Evolutionary conservation across 2,329 filamentous ascomycete species (phyloP), one percentile per base, ranked within the genome.

Genomic region (Berkeleyomyces rouxiae): DNA sequence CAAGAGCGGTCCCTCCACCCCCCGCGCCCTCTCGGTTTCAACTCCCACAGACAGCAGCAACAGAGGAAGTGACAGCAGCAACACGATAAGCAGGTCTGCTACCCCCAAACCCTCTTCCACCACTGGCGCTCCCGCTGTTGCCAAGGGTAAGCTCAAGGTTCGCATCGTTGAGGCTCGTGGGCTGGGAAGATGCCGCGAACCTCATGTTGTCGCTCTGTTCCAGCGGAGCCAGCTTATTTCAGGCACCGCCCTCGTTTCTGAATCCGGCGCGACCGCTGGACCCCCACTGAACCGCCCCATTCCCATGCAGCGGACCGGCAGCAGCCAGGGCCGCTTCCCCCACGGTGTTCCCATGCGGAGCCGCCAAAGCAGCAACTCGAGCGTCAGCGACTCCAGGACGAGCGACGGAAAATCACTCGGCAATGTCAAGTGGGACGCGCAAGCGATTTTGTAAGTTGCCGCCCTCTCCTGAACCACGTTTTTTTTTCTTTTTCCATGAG

Each of bases 341-440:
- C 92, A 96, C 85, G 89, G 90, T 40, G 97, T 99, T 67, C 93
- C 93, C 1, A 96, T 97, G 90, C 86, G 87, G 69, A 97, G 91
- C 72, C 85, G 93, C 62, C 93, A 97, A 72, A 97, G 92, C 75
- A 97, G 92, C 76, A 91, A 92, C 74, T 96, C 91, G 63, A 95
- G 92, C 70, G 78, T 86, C 67, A 88, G 95, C 42, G 79, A 79
- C 67, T 78, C 74, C 67, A 47, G 40, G 23, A 5, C 43, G 31
- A 59, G 63, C 23, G 39, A 42, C 46, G 43, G 63, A 39, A 61
- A 51, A 57, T 78, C 78, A 1, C 80, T 82, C 68, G 92, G 90
- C 6, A 88, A 88, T 71, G 92, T 93, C 0, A 89, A 89, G 69
- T 99, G 93, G 93, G 90, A 96, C 73, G 92, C 95, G 61, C 90